Base-by-base conservation (phyloP, 2,329 filamentous ascomycete genomes). In the Didymella lethalis region DNA sequence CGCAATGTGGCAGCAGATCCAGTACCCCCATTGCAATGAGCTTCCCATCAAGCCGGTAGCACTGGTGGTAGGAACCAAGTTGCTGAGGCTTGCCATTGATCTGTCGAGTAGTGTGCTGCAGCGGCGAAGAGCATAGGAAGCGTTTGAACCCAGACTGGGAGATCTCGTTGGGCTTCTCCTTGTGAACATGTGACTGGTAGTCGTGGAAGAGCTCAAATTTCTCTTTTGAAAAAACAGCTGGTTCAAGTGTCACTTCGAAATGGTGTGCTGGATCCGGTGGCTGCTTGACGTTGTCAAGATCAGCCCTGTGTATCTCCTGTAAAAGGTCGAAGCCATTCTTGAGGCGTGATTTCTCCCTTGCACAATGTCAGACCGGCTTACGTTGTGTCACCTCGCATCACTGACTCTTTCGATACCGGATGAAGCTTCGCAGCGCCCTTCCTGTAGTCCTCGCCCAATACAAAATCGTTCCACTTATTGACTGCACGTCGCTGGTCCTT, bases 1-100 rank as follows among this genome's bases (percentile, higher is more conserved):
- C 89, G 64, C 86, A 88, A 57, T 91, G 81, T 0, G 91, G 91
- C 1, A 95, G 80, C 8, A 95, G 81, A 71, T 95, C 91, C 5
- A 95, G 79, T 1, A 95, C 89, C 0, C 88, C 88, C 63, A 95
- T 84, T 2, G 91, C 91, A 25, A 94, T 86, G 14, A 95, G 81
- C 48, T 86, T 83, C 23, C 90, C 91, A 69, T 95, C 90, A 2
- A 95, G 80, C 29, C 91, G 84, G 73, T 93, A 94, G 78, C 90
- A 93, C 72, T 94, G 91, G 68, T 95, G 91, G 67, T 86, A 94
- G 1, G 90, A 92, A 16, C 91, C 91, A 0, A 93, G 77, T 44
- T 83, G 82, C 58, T 83, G 80, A 18, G 80, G 79, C 26, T 86
- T 86, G 55, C 87, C 81, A 1, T 80, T 61, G 2, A 75, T 74